Evolutionary conservation across 2,329 filamentous ascomycete genomes (phyloP), one percentile per base, ranked within the genome.

Genomic region (Colletotrichum destructivum): DNA sequence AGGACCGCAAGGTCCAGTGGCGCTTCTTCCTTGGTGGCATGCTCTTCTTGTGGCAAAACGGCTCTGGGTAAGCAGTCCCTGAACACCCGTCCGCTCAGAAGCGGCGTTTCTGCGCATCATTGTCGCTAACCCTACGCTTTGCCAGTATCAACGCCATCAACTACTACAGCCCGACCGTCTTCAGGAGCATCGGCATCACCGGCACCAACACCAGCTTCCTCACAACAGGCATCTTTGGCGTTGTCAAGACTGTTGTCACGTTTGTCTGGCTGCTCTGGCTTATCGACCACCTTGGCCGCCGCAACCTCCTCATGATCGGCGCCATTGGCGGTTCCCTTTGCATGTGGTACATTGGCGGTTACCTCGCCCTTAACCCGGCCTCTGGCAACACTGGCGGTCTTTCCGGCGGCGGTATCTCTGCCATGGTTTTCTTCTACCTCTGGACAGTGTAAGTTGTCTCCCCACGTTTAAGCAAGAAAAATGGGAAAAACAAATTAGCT

Each of bases 41-140:
- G 73, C 86, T 96, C 23, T 95, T 95, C 85, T 84, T 95, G 64
- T 94, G 91, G 87, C 93, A 96, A 81, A 96, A 96, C 76, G 91
- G 91, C 61, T 87, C 84, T 3, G 47, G n/a, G 61, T 63, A 55
- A 63, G 61, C 23, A 7, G 35, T 38, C 9, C 35, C 35, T 11
- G 35, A 38, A 38, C 35, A 55, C 6, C 12, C 38, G 42, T 8
- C 46, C 31, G 9, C 40, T 23, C 12, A 9, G 35, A n/a, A 7
- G 40, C 1, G 35, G 38, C 6, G 38, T 11, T 12, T 23, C 12
- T 9, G 8, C 13, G 63, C 49, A 47, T 57, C 35, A 57, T 31
- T 42, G 47, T 40, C 21, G 12, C 60, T 62, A 49, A 62, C 60
- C 11, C 18, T 23, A 16, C 15, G 74, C 35, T 79, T 9, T 93